Evolutionary conservation across 1,139 yeast genomes (phyloP), one percentile per base, ranked within the genome.

Genomic region (Ogataea hybrid): DNA sequence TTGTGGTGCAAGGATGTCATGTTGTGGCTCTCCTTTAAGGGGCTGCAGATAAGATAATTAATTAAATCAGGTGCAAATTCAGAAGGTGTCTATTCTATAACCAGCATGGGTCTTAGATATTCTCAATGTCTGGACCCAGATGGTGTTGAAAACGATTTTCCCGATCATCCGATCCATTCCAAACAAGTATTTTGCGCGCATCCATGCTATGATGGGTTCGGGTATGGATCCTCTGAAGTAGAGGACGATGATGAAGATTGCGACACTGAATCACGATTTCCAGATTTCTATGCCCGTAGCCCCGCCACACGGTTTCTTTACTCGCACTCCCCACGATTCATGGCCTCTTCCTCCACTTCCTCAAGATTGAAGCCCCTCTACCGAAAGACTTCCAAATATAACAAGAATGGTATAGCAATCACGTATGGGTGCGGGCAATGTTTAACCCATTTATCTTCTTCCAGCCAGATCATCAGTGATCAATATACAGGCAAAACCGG

Each of bases 401-500:
- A 46, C 30, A 31, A 42, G 27, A 39, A 48, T 20, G 60, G 57
- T 4, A 32, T 43, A 28, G 54, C 55, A 31, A 52, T 61, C 22
- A 67, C 70, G 1, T 70, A 64, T 45, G 72, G 69, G 3, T 71
- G 76, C 43, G 50, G 62, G 5, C 45, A 56, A 27, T 71, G 76
- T 51, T 59, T 65, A 42, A 69, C 74, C 0, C 75, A 70, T 48
- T 53, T 71, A 14, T 65, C 73, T 2, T 58, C 68, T 1, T 64
- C 71, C 5, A 52, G 58, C 12, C 57, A 66, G 39, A 62, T 71
- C 20, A 57, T 69, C 43, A 67, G 72, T 4, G 69, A 65, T 46
- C 69, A 63, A 39, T 71, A 70, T 49, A 54, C 65, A 10, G 75
- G 75, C 0, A 56, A 55, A 29, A 65, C 73, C 0, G 76, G 76